Conservation (phyloP, 2,329 filamentous ascomycete species). For the Ophiostoma quercus region DNA sequence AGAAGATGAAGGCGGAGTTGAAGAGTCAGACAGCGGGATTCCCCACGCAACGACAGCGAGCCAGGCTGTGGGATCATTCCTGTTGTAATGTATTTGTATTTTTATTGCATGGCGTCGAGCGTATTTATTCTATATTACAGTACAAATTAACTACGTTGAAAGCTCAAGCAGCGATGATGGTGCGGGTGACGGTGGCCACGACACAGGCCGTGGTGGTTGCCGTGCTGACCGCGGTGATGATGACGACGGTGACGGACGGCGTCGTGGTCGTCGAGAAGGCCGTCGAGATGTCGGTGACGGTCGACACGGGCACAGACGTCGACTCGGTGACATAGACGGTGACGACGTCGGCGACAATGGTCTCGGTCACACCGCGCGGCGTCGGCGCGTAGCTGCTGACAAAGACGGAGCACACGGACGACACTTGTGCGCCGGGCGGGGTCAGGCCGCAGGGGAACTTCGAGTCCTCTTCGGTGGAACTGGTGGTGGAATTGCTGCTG, state of each 20-base stretch:
- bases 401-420: conserved; percentile 1
- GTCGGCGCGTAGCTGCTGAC: conserved; percentile 2
- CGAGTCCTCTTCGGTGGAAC: too few relatives aligned
- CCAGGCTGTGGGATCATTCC: conserved; percentile 21
- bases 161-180: neutral
- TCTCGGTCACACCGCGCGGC: neutral
- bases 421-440: neutral
- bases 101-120: conserved; percentile 15
- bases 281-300: neutral
- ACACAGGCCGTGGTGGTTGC: neutral
- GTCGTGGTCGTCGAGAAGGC: neutral
- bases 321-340: neutral
- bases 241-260: neutral
- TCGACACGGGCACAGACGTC: neutral
- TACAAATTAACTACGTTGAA: too few relatives aligned
- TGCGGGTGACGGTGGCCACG: neutral
- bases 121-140: neutral
- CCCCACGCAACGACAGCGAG: conserved; percentile 1
- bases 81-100: conserved; percentile 11
- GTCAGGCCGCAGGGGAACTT: neutral
- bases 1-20: neutral
- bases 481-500: too few relatives aligned
- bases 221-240: neutral
- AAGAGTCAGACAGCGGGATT: neutral
- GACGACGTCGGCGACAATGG: conserved; percentile 1